These are phyloP conservation scores for Phialocephala sp. DNA, from an alignment of 2,329 filamentous ascomycete genomes.

Conservation along the genomic window DNA sequence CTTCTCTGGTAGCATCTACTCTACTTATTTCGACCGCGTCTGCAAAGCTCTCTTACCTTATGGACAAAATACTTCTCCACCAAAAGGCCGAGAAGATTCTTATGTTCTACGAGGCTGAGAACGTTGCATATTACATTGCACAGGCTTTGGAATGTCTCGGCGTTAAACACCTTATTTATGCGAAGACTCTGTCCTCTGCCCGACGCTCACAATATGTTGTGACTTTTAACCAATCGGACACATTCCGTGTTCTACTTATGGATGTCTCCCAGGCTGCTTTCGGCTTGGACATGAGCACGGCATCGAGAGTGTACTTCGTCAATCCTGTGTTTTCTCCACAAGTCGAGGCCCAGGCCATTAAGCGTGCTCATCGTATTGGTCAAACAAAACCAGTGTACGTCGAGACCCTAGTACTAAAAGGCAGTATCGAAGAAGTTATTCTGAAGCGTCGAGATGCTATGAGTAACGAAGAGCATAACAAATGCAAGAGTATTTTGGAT, in stretches of 20 bases:
- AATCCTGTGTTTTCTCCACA: conserved; percentile 86
- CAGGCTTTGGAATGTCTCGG: conserved; percentile 78
- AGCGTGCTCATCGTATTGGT: conserved; percentile 85
- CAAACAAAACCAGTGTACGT: conserved; percentile 81
- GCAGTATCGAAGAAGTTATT: conserved; percentile 86
- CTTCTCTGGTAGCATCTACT: conserved; percentile 43
- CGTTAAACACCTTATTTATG: conserved; percentile 70
- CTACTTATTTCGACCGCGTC: conserved; percentile 78
- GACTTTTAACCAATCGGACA: conserved; percentile 65
- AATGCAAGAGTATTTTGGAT: conserved; percentile 62
- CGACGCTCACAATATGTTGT: conserved; percentile 77
- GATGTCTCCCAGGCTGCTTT: conserved; percentile 89
- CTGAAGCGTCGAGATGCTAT: conserved; percentile 74
- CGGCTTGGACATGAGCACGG: conserved; percentile 82
- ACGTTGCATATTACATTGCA: conserved; percentile 84
- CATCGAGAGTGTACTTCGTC: conserved; percentile 87
- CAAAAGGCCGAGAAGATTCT: conserved; percentile 82
- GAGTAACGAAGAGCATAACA: conserved; percentile 68
- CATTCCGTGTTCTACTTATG: conserved; percentile 76
- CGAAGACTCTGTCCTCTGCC: conserved; percentile 63
- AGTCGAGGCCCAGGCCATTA: conserved; percentile 89
- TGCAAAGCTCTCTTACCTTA: conserved; percentile 84
- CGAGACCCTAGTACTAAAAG: conserved; percentile 81
- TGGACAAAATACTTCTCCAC: conserved; percentile 73
- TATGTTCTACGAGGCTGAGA: conserved; percentile 90